phyloP scores from a whole-genome alignment of 129 eudicot species.

The Artemisia tridentata region DNA sequence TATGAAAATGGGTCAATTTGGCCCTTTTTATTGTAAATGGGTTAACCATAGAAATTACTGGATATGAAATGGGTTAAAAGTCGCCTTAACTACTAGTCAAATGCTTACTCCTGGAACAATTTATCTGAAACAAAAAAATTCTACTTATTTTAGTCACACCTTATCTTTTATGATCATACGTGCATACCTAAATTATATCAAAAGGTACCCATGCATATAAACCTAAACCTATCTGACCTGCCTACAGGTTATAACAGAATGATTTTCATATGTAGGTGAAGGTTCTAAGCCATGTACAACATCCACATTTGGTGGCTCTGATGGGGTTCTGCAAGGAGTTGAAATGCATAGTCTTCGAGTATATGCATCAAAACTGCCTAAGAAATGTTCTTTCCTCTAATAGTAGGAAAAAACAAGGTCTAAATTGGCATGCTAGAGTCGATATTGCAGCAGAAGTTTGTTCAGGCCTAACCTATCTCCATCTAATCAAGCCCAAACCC shows the following conservation, averaged over 20 bases:
- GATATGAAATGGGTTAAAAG: not conserved
- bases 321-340: constrained; percentile 74
- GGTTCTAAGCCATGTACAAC: constrained; percentile 47
- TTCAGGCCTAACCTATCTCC: constrained; percentile 69
- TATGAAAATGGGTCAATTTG: not conserved
- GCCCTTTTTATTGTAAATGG: not conserved
- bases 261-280: constrained; percentile 45
- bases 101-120: no score
- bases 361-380: constrained; percentile 70
- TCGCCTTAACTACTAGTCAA: not conserved
- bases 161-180: no score
- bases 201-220: no score
- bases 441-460: constrained; percentile 61
- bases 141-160: no score
- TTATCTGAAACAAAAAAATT: no score
- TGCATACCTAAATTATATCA: no score
- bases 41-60: not conserved
- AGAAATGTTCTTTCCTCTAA: constrained; percentile 48
- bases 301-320: constrained; percentile 69
- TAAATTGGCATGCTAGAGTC: constrained; percentile 64
- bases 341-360: constrained; percentile 69
- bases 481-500: constrained; percentile 57
- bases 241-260: not conserved
- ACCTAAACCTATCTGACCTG: not conserved
- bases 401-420: constrained; percentile 29